Percentiles rank a stretch among this genome's conserved stretches.
These are phyloP conservation scores for Thalassiosira livingstoniorum DNA, from an alignment of 352 stramenopile genomes.

Conservation along the genomic window DNA sequence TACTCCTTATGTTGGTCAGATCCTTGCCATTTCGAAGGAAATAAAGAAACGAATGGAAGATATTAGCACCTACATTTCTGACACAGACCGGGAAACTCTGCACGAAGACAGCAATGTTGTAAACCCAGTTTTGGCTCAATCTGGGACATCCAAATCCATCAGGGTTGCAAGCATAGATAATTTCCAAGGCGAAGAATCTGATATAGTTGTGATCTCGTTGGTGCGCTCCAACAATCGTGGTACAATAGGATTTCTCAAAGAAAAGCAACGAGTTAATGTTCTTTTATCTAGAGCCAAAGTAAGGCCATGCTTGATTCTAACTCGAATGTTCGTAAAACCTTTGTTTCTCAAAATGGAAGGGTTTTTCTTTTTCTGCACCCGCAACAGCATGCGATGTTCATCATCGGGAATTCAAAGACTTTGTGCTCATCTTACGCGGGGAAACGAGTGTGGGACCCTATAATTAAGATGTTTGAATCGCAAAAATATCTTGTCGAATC, in stretches of 20 bases:
- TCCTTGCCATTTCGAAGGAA: constrained; percentile 78
- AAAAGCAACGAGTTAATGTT: constrained; percentile 95
- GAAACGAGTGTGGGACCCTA: constrained; percentile 75
- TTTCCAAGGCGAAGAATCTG: constrained; percentile 94
- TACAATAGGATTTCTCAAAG: constrained; percentile 93
- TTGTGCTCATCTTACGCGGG: constrained; percentile 69
- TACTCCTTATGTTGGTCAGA: constrained; percentile 89
- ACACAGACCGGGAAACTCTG: constrained; percentile 55
- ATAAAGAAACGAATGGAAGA: constrained; percentile 62
- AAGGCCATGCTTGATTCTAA: constrained; percentile 77
- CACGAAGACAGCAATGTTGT: constrained; percentile 59
- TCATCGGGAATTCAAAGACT: constrained; percentile 84
- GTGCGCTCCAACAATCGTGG: constrained; percentile 91
- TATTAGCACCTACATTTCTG: constrained; percentile 76
- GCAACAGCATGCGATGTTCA: constrained; percentile 89
- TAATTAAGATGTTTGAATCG: constrained; percentile 82
- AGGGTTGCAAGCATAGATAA: constrained; percentile 89
- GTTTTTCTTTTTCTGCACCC: neutral
- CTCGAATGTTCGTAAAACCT: neutral
- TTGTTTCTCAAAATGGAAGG: neutral
- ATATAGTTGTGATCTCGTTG: constrained; percentile 95
- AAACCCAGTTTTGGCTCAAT: constrained; percentile 7
- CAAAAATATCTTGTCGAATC: constrained; percentile 62
- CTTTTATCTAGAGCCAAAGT: constrained; percentile 91
- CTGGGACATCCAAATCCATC: constrained; percentile 35